Evolutionary conservation across 73 alveolate genomes (phyloP), one percentile per base, ranked within the genome.

Genomic region (Paramecium caudatum): DNA sequence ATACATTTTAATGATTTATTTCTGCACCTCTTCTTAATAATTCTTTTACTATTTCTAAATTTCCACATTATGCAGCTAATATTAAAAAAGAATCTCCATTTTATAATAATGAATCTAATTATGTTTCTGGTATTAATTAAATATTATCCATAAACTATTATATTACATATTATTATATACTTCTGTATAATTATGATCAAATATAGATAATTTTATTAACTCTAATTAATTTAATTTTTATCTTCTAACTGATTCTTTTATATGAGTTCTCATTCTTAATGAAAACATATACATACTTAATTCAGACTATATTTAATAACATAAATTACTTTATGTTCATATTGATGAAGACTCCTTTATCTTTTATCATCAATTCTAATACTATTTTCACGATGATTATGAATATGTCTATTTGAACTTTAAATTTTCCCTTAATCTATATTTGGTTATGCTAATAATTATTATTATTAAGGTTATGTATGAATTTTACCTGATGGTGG

Each of bases 1-100:
- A 45, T 83, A 83, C 91, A 86, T 86, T 86, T 43, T 86, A 39
- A 21, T 15, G 27, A 62, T 86, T 86, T 46, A 86, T 63, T 12
- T 86, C 70, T 32, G 84, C 84, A 6, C 88, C 88, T 86, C 84
- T 86, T 33, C 5, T 49, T 7, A 86, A 17, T 86, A 86, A 46
- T 30, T 86, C 90, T 37, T 23, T 69, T 8, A 86, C 93, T 1
- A 86, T 86, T 13, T 86, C 93, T 15, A 23, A 36, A 45, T 50
- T 37, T 34, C 93, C 93, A 10, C 61, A 80, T 32, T 81, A 25
- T 12, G 93, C 63, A 23, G 93, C 93, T 12, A 62, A 10, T 15
- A 86, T 63, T 5, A 86, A 39, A 86, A 63, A 86, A n/a, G 69
- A 63, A 63, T 63, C 43, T 23, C 90, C 90, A 62, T 86, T 48